Evolutionary conservation across 345 rosid species (phyloP).

Genomic region (Pistacia integerrima): DNA sequence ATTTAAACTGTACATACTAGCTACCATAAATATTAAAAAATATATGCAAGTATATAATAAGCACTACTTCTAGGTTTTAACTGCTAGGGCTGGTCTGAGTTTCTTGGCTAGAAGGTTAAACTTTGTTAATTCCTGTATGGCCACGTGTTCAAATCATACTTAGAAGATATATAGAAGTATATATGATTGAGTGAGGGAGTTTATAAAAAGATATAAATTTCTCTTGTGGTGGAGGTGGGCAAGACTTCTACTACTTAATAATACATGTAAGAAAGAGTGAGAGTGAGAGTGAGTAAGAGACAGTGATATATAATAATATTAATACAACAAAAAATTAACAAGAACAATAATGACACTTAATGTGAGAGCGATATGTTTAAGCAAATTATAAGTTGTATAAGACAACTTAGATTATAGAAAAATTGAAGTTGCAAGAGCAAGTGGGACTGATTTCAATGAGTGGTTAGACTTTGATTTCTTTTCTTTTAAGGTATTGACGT

Average conservation of each 20-base stretch:
- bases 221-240: background rate
- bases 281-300: background rate
- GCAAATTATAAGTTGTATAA: background rate
- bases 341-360: background rate
- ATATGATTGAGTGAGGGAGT: background rate
- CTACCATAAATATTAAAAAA: background rate
- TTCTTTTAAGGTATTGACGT: conserved; percentile 29
- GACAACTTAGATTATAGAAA: background rate
- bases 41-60: background rate
- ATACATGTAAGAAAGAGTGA: background rate
- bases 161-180: background rate
- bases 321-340: background rate
- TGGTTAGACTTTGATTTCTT: conserved; percentile 25
- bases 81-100: background rate
- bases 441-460: conserved; percentile 11
- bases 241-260: conserved; percentile 1
- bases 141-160: background rate
- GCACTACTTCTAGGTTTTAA: background rate
- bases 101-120: background rate
- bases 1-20: background rate
- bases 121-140: background rate
- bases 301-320: background rate
- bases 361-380: background rate
- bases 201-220: background rate
- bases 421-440: background rate